Evolutionary conservation across 2,329 filamentous ascomycete species (phyloP).

Genomic region (Lachnellula suecica): DNA sequence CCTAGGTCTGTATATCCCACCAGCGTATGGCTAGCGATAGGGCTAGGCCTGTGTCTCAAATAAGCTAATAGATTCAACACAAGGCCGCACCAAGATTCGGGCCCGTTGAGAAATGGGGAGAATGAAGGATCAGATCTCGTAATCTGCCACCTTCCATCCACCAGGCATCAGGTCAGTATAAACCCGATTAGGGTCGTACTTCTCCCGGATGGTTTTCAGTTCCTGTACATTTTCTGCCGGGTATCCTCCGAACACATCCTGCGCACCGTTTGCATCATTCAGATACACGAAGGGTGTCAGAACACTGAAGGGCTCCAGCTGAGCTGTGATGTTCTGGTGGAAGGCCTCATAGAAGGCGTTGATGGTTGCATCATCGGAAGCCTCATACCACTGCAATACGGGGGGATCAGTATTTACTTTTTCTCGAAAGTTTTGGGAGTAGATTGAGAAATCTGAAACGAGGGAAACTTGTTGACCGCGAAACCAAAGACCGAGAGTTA

Average conservation of each 20-base stretch:
- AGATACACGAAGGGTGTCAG: conserved; percentile 18
- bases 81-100: no score
- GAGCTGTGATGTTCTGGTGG: conserved; percentile 15
- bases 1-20: no score
- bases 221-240: conserved; percentile 33
- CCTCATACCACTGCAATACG: conserved; percentile 9
- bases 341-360: conserved; percentile 10
- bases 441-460: no score
- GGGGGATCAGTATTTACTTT: no score
- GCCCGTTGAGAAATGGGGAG: no score
- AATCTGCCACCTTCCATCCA: conserved; percentile 15
- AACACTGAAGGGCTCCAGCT: conserved; percentile 10
- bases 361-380: conserved; percentile 7
- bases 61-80: no score
- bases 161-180: conserved; percentile 19
- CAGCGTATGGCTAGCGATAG: no score
- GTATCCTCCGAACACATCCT: conserved; percentile 32
- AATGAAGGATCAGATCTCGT: no score
- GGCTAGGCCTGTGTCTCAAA: no score
- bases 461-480: no score
- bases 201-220: conserved; percentile 22
- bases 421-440: no score
- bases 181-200: conserved; percentile 27
- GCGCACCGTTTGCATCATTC: conserved; percentile 19
- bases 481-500: no score